phyloP scores from a whole-genome alignment of 2,329 filamentous ascomycete genomes.

The Nannizziopsis barbatae region DNA sequence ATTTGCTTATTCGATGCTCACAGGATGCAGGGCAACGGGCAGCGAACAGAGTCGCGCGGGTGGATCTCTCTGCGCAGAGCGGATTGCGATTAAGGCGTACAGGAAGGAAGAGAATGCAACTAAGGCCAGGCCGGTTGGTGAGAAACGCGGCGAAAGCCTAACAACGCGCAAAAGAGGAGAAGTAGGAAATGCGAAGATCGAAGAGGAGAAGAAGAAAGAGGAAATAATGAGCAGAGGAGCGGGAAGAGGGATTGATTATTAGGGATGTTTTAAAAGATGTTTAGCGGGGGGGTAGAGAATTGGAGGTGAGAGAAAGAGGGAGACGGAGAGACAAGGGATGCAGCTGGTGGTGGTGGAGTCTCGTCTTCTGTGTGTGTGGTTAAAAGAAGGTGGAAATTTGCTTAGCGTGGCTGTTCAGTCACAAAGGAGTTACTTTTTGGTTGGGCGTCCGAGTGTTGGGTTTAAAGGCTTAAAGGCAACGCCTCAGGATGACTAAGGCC shows the following conservation, averaged over 20 bases:
- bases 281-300: background rate
- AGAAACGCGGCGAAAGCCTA: background rate
- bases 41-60: background rate
- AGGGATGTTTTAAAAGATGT: constrained; percentile 5
- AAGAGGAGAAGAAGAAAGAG: constrained; percentile 10
- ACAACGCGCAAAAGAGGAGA: background rate
- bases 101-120: background rate
- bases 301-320: too few relatives aligned
- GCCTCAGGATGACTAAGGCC: too few relatives aligned
- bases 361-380: too few relatives aligned
- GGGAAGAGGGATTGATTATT: constrained; percentile 18
- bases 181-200: constrained; percentile 12
- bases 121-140: background rate
- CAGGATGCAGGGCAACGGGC: background rate
- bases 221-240: constrained; percentile 15
- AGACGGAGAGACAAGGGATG: background rate
- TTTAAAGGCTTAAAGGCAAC: too few relatives aligned
- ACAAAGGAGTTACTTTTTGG: too few relatives aligned
- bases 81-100: background rate
- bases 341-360: too few relatives aligned
- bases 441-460: too few relatives aligned
- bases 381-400: too few relatives aligned
- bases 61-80: background rate
- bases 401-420: too few relatives aligned
- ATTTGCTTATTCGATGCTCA: constrained; percentile 5